These are phyloP conservation scores for Xylaria grammica DNA, from an alignment of 495 filamentous ascomycete genomes.

Conservation along the genomic window DNA sequence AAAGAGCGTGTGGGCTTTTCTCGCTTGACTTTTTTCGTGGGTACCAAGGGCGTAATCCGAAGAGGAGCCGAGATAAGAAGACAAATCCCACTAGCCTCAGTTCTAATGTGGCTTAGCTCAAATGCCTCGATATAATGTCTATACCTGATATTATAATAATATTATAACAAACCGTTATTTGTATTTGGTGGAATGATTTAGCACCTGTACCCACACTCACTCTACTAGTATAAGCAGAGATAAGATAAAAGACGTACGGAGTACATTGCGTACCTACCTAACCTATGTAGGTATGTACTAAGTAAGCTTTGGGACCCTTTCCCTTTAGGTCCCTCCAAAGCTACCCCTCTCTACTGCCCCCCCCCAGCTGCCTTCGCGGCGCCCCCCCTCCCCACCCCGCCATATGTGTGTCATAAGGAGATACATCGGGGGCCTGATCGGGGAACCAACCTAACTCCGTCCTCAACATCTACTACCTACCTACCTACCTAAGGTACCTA, in stretches of 20 bases:
- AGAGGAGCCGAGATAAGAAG: slow-evolving; percentile 30
- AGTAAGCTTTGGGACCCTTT: too few relatives aligned
- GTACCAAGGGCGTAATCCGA: slow-evolving; percentile 34
- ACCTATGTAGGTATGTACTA: background rate
- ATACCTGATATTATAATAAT: background rate
- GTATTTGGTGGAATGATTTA: background rate
- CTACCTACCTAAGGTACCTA: background rate
- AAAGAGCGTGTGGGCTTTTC: slow-evolving; percentile 31
- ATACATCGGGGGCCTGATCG: too few relatives aligned
- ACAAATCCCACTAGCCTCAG: background rate
- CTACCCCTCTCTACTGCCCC: background rate
- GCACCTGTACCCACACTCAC: background rate
- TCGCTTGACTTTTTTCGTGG: slow-evolving; percentile 41
- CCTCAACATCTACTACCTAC: too few relatives aligned
- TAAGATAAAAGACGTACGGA: slow-evolving; percentile 20
- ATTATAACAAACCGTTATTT: background rate
- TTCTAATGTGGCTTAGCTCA: slow-evolving; percentile 5
- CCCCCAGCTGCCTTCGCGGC: background rate
- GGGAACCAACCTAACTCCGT: too few relatives aligned
- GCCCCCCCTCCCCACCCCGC: background rate
- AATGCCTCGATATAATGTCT: background rate
- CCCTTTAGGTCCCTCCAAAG: too few relatives aligned
- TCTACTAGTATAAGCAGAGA: background rate
- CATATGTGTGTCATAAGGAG: slow-evolving; percentile 1
- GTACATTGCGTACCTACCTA: background rate